Evolutionary conservation across 2,329 filamentous ascomycete species (phyloP).

Genomic region (Pseudogymnoascus sp.): DNA sequence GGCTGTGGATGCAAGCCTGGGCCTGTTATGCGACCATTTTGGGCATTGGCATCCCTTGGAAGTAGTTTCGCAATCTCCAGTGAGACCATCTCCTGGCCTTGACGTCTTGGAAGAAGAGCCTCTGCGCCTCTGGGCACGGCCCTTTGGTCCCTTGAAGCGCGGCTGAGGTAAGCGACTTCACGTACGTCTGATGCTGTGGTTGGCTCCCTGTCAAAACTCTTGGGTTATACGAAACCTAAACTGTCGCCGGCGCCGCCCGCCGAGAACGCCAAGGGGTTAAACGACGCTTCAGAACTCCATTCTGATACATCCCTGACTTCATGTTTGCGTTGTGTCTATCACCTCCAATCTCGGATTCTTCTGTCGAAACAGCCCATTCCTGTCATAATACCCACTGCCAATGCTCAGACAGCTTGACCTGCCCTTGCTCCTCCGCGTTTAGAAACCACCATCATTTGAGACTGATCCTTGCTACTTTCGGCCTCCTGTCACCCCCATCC

Average conservation of each 20-base stretch:
- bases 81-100: background rate
- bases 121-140: background rate
- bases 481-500: background rate
- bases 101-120: background rate
- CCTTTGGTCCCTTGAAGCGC: background rate
- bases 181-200: background rate
- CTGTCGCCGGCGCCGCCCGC: background rate
- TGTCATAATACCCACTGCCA: slow-evolving; percentile 2
- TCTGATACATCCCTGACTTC: slow-evolving; percentile 7
- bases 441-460: slow-evolving; percentile 7
- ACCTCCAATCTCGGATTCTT: background rate
- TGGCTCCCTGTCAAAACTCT: background rate
- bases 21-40: background rate
- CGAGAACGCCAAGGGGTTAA: slow-evolving; percentile 4
- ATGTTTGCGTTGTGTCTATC: background rate
- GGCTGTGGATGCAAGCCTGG: background rate
- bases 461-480: slow-evolving; percentile 1
- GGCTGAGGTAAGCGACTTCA: background rate
- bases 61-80: background rate
- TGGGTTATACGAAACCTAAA: background rate
- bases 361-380: background rate
- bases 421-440: slow-evolving; percentile 4
- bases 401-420: background rate
- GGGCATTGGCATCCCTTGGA: background rate
- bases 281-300: slow-evolving; percentile 7